Conservation (phyloP, 768 basidiomycete genomes). For the Leccinum incarnatum region DNA sequence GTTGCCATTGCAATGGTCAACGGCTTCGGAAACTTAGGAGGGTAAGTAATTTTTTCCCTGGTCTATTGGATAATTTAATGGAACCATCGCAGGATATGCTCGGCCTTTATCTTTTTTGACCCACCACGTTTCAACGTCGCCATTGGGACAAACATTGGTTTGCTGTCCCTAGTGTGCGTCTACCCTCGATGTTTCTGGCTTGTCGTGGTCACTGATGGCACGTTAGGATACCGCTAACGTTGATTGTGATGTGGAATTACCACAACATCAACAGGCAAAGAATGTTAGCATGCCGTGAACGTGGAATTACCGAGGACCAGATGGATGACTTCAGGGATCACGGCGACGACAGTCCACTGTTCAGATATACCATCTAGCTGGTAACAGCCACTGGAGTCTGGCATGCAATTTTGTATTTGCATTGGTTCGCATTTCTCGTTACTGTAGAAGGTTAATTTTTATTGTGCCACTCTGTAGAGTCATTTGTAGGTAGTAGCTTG, state of each 20-base stretch:
- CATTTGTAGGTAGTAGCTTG: no score
- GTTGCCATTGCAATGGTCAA: conserved; percentile 48
- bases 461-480: background rate
- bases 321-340: conserved; percentile 41
- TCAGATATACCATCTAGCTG: conserved; percentile 36
- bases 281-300: conserved; percentile 38
- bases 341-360: conserved; percentile 55
- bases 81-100: conserved; percentile 32
- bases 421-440: no score
- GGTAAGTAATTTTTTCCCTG: conserved; percentile 31
- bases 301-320: conserved; percentile 40
- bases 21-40: conserved; percentile 57
- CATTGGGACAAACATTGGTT: conserved; percentile 27
- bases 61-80: background rate
- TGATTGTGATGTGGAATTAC: conserved; percentile 45
- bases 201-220: conserved; percentile 26
- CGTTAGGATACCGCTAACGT: conserved; percentile 37
- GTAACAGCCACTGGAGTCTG: background rate
- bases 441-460: background rate
- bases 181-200: conserved; percentile 4
- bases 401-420: background rate
- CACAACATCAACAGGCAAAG: conserved; percentile 47
- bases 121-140: conserved; percentile 37
- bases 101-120: conserved; percentile 41
- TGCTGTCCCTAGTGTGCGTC: conserved; percentile 24